Conservation (phyloP, 345 rosid genomes). For the Syzygium aromaticum region DNA sequence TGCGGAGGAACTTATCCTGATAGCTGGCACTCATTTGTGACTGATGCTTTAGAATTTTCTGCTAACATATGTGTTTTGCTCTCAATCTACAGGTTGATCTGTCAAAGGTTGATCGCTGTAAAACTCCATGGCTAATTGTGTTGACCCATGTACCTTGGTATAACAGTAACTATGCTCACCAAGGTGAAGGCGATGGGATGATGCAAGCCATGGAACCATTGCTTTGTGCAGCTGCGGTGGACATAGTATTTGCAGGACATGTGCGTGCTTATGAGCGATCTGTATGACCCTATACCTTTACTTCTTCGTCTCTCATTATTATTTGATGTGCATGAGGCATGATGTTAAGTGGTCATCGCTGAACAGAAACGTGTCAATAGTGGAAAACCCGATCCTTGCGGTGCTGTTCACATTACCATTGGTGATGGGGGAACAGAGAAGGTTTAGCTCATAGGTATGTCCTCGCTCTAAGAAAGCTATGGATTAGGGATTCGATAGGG, state of each 20-base stretch:
- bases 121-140: conserved; percentile 79
- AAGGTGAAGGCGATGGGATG: conserved; percentile 73
- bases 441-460: no score
- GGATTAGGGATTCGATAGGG: no score
- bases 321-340: neutral
- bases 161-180: conserved; percentile 79
- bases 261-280: conserved; percentile 39
- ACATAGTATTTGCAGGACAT: conserved; percentile 70
- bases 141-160: conserved; percentile 95
- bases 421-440: no score
- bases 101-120: conserved; percentile 60
- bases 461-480: no score
- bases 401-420: no score
- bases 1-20: no score
- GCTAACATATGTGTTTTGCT: no score
- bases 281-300: conserved; percentile 5
- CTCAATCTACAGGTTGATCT: conserved; percentile 50
- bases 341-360: neutral
- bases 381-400: no score
- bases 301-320: neutral
- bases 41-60: neutral
- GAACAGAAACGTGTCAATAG: no score
- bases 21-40: neutral
- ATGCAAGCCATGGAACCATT: conserved; percentile 80
- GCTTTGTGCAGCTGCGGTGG: conserved; percentile 68